A percentile compares a stretch with the other conserved stretches of the same genome.
These are phyloP conservation scores for Chytridium lagenaria DNA, from an alignment of 371 early-diverging fungal species.

Conservation along the genomic window DNA sequence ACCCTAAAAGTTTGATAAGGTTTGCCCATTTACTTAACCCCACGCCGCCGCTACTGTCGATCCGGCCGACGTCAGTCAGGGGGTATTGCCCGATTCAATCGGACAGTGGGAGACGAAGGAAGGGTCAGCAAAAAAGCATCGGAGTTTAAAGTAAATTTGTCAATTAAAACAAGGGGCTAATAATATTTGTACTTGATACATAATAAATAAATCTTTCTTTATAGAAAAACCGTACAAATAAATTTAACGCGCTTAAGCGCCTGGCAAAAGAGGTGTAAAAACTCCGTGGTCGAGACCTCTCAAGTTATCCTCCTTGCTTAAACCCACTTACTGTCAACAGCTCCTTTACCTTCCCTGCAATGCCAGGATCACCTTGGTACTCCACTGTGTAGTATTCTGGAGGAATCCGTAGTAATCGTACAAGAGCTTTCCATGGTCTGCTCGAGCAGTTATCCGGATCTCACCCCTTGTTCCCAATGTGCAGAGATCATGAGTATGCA, in stretches of 20 bases:
- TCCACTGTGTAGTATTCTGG: conserved; percentile 46
- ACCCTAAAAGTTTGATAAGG: too few relatives aligned
- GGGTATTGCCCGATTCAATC: too few relatives aligned
- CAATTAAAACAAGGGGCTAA: too few relatives aligned
- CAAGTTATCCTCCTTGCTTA: conserved; percentile 34
- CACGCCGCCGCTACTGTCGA: too few relatives aligned
- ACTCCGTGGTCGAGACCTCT: conserved; percentile 60
- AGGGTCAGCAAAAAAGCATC: too few relatives aligned
- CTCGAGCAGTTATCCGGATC: conserved; percentile 26
- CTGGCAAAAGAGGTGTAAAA: conserved; percentile 54
- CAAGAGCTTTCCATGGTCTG: conserved; percentile 35
- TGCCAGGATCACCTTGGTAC: conserved; percentile 43
- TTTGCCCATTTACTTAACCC: too few relatives aligned
- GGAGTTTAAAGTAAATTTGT: too few relatives aligned
- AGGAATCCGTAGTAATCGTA: conserved; percentile 60
- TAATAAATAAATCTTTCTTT: too few relatives aligned
- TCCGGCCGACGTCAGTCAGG: too few relatives aligned
- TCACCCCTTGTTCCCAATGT: conserved; percentile 52
- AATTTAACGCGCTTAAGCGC: too few relatives aligned
- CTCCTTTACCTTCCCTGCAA: conserved; percentile 40
- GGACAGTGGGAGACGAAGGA: too few relatives aligned
- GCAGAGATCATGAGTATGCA: conserved; percentile 49
- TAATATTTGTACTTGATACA: conserved; percentile 2
- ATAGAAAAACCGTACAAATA: too few relatives aligned
- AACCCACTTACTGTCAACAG: conserved; percentile 40